Conservation (phyloP, 345 rosid genomes). For the Passiflora organensis region DNA sequence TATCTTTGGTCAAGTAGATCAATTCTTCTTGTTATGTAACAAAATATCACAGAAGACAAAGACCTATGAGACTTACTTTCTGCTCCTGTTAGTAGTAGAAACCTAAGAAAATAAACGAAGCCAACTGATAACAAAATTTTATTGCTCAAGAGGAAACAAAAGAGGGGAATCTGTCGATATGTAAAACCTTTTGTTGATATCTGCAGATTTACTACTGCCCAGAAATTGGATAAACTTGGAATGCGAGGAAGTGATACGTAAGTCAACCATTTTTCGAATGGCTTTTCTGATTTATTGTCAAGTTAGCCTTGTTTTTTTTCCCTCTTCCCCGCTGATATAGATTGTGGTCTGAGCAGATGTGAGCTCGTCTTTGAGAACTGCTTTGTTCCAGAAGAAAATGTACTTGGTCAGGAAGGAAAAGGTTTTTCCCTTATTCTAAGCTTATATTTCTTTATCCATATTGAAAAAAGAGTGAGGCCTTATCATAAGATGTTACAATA, state of each 20-base stretch:
- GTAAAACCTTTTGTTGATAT: constrained; percentile 12
- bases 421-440: constrained; percentile 41
- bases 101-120: too few relatives aligned
- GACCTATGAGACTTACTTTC: too few relatives aligned
- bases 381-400: constrained; percentile 80
- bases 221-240: constrained; percentile 93
- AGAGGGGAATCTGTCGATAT: neutral
- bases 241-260: constrained; percentile 99
- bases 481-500: too few relatives aligned
- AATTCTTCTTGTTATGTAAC: too few relatives aligned
- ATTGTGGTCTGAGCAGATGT: constrained; percentile 51
- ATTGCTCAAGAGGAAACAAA: neutral
- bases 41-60: too few relatives aligned
- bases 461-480: too few relatives aligned
- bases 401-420: constrained; percentile 89
- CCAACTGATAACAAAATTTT: too few relatives aligned
- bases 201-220: constrained; percentile 91
- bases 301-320: constrained; percentile 8
- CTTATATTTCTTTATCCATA: neutral
- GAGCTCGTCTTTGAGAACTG: constrained; percentile 95
- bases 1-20: too few relatives aligned
- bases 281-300: constrained; percentile 14
- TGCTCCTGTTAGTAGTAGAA: too few relatives aligned
- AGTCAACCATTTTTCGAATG: constrained; percentile 18
- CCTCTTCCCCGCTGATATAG: constrained; percentile 23